Evolutionary conservation across 139 green algal genomes (phyloP), one percentile per base, ranked within the genome.

Genomic region (Chlorella sp.): DNA sequence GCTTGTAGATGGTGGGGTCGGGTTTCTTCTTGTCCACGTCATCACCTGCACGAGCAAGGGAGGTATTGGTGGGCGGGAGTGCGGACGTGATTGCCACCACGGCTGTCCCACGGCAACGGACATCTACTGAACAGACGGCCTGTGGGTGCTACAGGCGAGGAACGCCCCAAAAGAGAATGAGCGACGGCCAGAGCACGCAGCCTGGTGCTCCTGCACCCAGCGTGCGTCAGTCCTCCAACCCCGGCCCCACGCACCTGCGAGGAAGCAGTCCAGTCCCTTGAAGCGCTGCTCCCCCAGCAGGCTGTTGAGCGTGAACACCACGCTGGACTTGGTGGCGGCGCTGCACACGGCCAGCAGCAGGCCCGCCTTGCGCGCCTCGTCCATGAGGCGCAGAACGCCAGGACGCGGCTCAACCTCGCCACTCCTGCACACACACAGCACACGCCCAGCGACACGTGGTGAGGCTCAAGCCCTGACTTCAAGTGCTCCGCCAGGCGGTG

Each of bases 1-100:
- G 76, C 1, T 75, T 67, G 84, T 98, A 98, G 50, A 98, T 93
- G 36, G 83, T 87, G 0, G 94, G 94, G 70, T 92, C 87, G 2
- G 94, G 94, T 81, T 98, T 98, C 81, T 97, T 97, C 78, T 90
- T 91, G 35, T 86, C 78, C 24, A 98, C 94, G 27, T 93, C 82
- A 36, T 95, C 90, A n/a, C 81, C 81, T 83, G 68, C 89, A 55
- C 17, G 42, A 10, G 17, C 10, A 55, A 55, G 10, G n/a, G n/a
- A n/a, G n/a, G n/a, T n/a, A n/a, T n/a, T n/a, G n/a, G n/a, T n/a
- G n/a, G n/a, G n/a, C n/a, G n/a, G n/a, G n/a, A n/a, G n/a, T n/a
- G n/a, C n/a, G n/a, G n/a, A n/a, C n/a, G n/a, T n/a, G n/a, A n/a
- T n/a, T n/a, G n/a, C n/a, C n/a, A n/a, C n/a, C n/a, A n/a, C n/a